Base-by-base conservation (phyloP, 2,329 filamentous ascomycete species). In the Pseudocercospora macadamiae region DNA sequence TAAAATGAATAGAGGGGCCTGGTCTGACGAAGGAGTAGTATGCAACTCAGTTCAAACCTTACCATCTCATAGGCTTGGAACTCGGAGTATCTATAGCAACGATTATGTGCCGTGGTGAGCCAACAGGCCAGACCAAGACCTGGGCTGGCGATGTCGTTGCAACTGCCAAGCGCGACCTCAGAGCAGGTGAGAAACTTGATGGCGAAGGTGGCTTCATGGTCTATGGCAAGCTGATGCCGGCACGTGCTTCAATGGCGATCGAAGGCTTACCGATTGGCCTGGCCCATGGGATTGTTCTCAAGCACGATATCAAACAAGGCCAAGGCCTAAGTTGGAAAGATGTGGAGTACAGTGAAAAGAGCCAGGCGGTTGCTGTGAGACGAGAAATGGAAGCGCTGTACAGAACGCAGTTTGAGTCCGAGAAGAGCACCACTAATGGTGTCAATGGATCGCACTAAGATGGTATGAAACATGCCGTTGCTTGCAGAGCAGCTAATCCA, bases 51-150 rank as follows among this genome's bases (percentile, higher is more conserved):
- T 79, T 75, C 69, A 79, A 80, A 68, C 78, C 78, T 10, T 80
- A 76, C 61, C 78, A 80, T 63, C 70, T 80, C 18, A 80, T 80
- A 54, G 76, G 77, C 7, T 72, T 80, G 8, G 78, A 80, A 64
- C 72, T 80, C 2, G 77, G 78, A 4, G 68, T 78, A 16, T 78
- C 75, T 2, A 67, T 80, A 14, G 78, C 77, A 4, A 75, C 62
- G 26, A 80, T 79, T 64, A 77, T 79, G 76, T 75, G 74, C 52
- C 75, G 78, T 6, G 76, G 75, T 32, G 77, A 80, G 66, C 77
- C 78, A 14, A 79, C 77, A 0, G 76, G 77, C 3, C 75, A 79
- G 61, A 76, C 72, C n/a, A 75, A 74, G 66, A 77, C 74, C 0
- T 79, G 74, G 71, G 69, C 71, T 0, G 77, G 74, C 21, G 77